Base-by-base conservation (phyloP, 106 monocot genomes). In the Phalaenopsis aphrodite region DNA sequence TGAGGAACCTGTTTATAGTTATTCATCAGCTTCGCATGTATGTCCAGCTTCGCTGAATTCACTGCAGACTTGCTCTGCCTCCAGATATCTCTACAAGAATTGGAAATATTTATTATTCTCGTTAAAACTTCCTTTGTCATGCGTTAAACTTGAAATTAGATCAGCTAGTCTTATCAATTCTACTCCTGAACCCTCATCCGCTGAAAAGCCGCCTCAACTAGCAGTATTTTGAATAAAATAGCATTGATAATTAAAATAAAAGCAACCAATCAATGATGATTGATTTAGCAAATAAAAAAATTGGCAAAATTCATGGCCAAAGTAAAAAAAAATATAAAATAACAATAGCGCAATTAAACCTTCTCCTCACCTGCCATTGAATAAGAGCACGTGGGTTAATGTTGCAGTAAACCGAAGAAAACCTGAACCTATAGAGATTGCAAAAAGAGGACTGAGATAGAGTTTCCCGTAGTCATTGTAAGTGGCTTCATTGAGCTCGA, bases 1-100 rank as follows among this genome's bases (percentile, higher is more conserved):
- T 95, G 81, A 68, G 95, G 95, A 58, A 95, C 95, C 79, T 90
- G 90, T 74, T 90, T 92, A 79, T 95, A 95, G 23, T 81, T 87
- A 85, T 76, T 88, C 95, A 95, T 95, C 21, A 95, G 86, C 90
- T 84, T 88, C 0, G 88, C 87, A 77, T 95, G 95, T 39, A 95
- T 84, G 78, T 92, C 95, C 23, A 84, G 42, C 81, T 92, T 92
- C 52, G 56, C 76, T 0, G 86, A 82, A 30, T 82, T 88, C 81
- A 92, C 89, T 12, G 92, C 92, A 4, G 88, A 87, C 81, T 81
- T 92, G 65, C 88, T 95, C 80, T 95, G 92, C 81, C 78, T 95
- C 95, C 92, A 95, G 41, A 95, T 95, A 64, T 95, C 92, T 42
- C 92, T 90, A 72, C 75, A 81, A 21, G n/a, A n/a, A 14, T 46